Base-by-base conservation (phyloP, 208 protist species). In the Trypanosoma platydactyli region DNA sequence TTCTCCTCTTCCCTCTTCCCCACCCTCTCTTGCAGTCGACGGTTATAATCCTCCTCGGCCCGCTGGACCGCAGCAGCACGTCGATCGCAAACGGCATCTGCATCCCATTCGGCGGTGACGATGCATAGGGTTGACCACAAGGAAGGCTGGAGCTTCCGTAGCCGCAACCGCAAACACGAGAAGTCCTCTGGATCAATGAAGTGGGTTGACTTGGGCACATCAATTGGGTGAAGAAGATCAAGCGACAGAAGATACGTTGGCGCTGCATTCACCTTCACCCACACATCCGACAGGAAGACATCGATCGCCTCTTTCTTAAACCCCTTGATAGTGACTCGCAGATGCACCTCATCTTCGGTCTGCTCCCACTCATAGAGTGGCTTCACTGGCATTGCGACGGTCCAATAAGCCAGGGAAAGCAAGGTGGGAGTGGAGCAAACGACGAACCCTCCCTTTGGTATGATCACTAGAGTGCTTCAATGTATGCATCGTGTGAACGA, bases 341-440 rank as follows among this genome's bases (percentile, higher is more conserved):
- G 64, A n/a, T 84, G 72, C 11, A 97, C 75, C 22, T 88, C 77
- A 25, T 89, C 77, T 16, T 70, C 64, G 7, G 86, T 91, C 70
- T 97, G 87, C 44, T 97, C 88, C 92, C 92, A 97, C 49, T 88
- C 75, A 63, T 91, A 95, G 30, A 77, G 45, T 2, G 88, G 89
- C 42, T 77, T 91, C 20, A 97, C 77, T 18, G 92, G 92, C 92
- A 97, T 97, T 25, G 1, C 41, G 25, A n/a, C 5, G 15, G 11
- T 16, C 18, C 46, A 63, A 55, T 22, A 66, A 50, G 33, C 33
- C 3, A 9, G 33, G 33, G 33, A 9, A 11, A 38, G 9, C 33
- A 38, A 38, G 33, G 33, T 38, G 33, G 5, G 33, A 11, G 5
- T 3, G 33, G 9, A 11, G 33, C 9, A 3, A 9, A 9, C 9